Base-by-base conservation (phyloP, 306 rosid genomes). In the Sesbania bispinosa region DNA sequence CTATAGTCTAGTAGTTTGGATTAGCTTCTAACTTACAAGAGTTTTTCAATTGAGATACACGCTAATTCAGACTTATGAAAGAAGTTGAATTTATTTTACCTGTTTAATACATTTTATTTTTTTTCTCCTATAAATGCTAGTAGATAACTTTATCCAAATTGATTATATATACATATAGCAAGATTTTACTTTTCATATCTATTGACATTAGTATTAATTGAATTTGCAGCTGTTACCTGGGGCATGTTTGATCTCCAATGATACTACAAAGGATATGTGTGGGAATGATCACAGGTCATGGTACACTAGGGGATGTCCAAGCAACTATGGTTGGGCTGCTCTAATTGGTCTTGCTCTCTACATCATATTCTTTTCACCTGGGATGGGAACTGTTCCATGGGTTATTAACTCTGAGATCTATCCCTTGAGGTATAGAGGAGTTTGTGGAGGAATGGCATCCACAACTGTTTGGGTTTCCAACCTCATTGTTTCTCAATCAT, bases 351-450 rank as follows among this genome's bases (percentile, higher is more conserved):
- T 84, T 35, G 92, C 80, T 10, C 84, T 86, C 26, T 89, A 89
- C 89, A 89, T 84, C 29, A 36, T 86, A 2, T 84, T 54, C 80
- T 89, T 86, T 67, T 83, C 96, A 11, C 92, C 89, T 0, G 92
- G 96, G 2, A 86, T 85, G 96, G 96, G 89, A 41, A 84, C 88
- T 3, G 84, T 81, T 43, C 92, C 96, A 16, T 89, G 96, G 96
- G 88, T 86, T 63, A 69, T 89, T 5, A 89, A 89, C 62, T 86
- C 96, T 14, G 92, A 89, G 77, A 89, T 89, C 5, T 89, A 89
- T 39, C 96, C 96, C 0, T 21, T 86, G 14, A 60, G 96, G 38
- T 86, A 73, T 1, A 71, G 92, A 59, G 92, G 89, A 11, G 10
- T 84, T 13, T 86, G 92, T 32, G 92, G 88, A 18, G 96, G 96